Percentiles rank a stretch among this genome's conserved stretches.
phyloP scores from a whole-genome alignment of 495 filamentous ascomycete genomes.

The Penicillium diatomitis region DNA sequence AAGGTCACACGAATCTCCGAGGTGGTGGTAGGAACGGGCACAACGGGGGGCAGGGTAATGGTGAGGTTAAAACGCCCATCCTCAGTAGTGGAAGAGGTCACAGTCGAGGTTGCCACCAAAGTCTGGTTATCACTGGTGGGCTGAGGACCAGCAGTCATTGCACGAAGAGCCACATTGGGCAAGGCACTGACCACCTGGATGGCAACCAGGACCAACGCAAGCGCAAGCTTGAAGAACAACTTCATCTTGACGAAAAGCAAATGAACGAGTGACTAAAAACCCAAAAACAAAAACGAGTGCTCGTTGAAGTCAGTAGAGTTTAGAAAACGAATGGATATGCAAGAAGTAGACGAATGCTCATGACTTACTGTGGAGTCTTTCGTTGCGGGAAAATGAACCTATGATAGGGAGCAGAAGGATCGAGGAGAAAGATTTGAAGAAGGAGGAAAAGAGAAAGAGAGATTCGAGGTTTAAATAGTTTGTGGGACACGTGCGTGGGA shows the following conservation, averaged over 20 bases:
- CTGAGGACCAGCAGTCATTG: neutral
- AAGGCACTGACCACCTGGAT: neutral
- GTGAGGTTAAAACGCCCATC: neutral
- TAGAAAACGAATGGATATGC: neutral
- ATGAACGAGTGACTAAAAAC: too few species aligned
- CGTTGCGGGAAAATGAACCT: neutral
- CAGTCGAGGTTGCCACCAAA: neutral
- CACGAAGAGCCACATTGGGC: neutral
- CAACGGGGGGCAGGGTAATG: too few species aligned
- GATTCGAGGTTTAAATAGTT: too few species aligned
- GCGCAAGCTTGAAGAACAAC: neutral
- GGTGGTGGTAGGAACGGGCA: too few species aligned
- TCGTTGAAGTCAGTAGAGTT: neutral
- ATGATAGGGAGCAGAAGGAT: neutral
- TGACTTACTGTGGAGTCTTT: neutral
- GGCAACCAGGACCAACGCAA: constrained; percentile 3
- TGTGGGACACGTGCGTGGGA: too few species aligned
- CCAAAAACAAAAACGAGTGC: too few species aligned
- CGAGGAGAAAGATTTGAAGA: neutral
- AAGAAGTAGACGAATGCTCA: neutral
- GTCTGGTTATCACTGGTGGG: neutral
- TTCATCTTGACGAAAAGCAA: neutral
- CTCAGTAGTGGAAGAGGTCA: neutral
- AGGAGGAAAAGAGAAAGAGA: too few species aligned
- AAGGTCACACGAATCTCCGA: too few species aligned